Percentiles rank a stretch among this genome's conserved stretches.
Evolutionary conservation across 1,284 basidiomycete species (phyloP).

Genomic region (Naganishia sp.): DNA sequence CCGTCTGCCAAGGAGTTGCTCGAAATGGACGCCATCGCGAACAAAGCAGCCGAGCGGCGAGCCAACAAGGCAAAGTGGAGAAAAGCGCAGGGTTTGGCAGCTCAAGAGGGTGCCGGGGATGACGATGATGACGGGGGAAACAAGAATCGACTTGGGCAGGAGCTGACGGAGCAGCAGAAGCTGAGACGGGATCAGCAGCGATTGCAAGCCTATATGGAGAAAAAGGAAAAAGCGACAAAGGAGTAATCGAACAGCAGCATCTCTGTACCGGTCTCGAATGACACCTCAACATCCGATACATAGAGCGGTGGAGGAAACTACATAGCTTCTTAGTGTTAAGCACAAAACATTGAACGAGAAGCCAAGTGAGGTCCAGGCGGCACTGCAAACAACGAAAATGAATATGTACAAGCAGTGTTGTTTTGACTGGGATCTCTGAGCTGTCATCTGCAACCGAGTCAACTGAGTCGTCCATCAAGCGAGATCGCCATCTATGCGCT

Average conservation of each 20-base stretch:
- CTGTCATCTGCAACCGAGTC: too few relatives aligned
- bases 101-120: constrained; percentile 45
- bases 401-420: too few relatives aligned
- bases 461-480: too few relatives aligned
- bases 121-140: constrained; percentile 33
- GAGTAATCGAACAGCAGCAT: too few relatives aligned
- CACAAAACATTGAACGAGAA: too few relatives aligned
- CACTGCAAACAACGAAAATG: too few relatives aligned
- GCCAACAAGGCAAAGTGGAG: constrained; percentile 72
- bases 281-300: too few relatives aligned
- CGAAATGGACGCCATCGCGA: constrained; percentile 68
- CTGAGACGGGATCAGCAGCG: constrained; percentile 48
- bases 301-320: too few relatives aligned
- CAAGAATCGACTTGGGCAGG: constrained; percentile 29
- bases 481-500: too few relatives aligned
- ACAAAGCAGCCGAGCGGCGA: constrained; percentile 64
- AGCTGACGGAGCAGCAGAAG: constrained; percentile 47
- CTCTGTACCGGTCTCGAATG: too few relatives aligned
- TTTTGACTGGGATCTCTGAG: too few relatives aligned
- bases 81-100: constrained; percentile 57
- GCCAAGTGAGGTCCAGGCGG: neutral
- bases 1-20: constrained; percentile 79
- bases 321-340: too few relatives aligned
- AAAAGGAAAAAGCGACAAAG: constrained; percentile 36
- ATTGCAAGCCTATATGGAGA: constrained; percentile 50